Conservation (phyloP, 169 alveolate genomes). For the Cryptosporidium andersoni region DNA sequence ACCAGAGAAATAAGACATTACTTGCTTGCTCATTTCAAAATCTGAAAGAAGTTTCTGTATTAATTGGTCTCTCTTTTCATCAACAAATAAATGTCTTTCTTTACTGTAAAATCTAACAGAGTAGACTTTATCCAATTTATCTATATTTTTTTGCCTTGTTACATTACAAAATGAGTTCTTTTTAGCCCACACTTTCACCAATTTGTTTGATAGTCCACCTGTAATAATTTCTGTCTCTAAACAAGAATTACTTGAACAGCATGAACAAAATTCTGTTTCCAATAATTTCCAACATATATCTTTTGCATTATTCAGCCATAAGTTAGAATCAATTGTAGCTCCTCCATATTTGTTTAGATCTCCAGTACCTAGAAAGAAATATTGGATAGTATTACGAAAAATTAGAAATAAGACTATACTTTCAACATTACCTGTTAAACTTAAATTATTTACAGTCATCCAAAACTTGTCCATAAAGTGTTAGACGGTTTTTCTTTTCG, state of each 20-base stretch:
- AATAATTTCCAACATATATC: constrained; percentile 26
- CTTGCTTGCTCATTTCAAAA: constrained; percentile 27
- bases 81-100: constrained; percentile 39
- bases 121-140: not conserved
- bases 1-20: constrained; percentile 34
- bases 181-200: constrained; percentile 10
- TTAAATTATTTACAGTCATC: too few species aligned
- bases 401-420: too few species aligned
- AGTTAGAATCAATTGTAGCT: not conserved
- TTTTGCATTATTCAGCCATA: constrained; percentile 20
- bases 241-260: constrained; percentile 2
- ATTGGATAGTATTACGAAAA: too few species aligned
- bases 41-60: constrained; percentile 42
- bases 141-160: constrained; percentile 7
- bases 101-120: constrained; percentile 33
- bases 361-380: too few species aligned
- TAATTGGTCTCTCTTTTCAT: constrained; percentile 42
- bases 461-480: too few species aligned
- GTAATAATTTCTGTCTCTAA: constrained; percentile 12
- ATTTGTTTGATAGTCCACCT: constrained; percentile 54
- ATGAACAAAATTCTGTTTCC: constrained; percentile 28
- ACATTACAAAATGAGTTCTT: constrained; percentile 41
- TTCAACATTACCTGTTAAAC: too few species aligned
- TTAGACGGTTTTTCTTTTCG: too few species aligned
- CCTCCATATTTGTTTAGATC: not conserved